Base-by-base conservation (phyloP, 805 yeast genomes). In the Hanseniaspora vineae region DNA sequence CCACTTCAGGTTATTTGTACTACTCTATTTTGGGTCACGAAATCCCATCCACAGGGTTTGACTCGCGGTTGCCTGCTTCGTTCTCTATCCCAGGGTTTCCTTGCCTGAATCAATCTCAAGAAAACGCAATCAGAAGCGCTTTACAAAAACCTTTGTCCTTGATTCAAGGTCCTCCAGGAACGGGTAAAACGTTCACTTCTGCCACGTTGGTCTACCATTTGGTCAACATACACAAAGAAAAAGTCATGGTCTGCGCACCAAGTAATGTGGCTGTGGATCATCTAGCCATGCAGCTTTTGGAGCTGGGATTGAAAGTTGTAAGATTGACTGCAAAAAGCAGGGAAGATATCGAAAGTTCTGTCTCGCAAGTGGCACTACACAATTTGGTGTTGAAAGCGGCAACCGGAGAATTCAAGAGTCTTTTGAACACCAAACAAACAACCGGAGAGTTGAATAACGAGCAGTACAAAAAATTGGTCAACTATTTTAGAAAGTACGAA, bases 151-250 rank as follows among this genome's bases (percentile, higher is more conserved):
- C 95, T 1, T 68, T 88, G 42, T 76, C 92, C 6, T 70, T 92
- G 46, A 89, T 92, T 62, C 98, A 92, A 66, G 99, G 97, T 49
- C 99, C 99, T 0, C 99, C 99, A 0, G 99, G 99, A 64, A 90
- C 97, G 0, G 99, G 99, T 69, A 89, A 89, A 60, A 89, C 97
- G 0, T 94, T 86, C 14, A 88, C 96, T 0, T 86, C 96, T 0
- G 90, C 96, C 1, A 81, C 95, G 0, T 84, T 89, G 49, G 76
- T 88, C 31, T 81, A 84, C 55, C 95, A 86, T 57, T 66, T 87
- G 47, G 71, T 79, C 2, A 76, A 77, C 50, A 58, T 80, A 51
- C 77, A 76, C 55, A 75, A 76, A 48, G 80, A 77, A 44, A 76
- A 77, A 51, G 78, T 88, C 9, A 70, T 89, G 39, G 96, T 88